phyloP scores from a whole-genome alignment of 176 grass and related monocot species.

The Raddia distichophylla region DNA sequence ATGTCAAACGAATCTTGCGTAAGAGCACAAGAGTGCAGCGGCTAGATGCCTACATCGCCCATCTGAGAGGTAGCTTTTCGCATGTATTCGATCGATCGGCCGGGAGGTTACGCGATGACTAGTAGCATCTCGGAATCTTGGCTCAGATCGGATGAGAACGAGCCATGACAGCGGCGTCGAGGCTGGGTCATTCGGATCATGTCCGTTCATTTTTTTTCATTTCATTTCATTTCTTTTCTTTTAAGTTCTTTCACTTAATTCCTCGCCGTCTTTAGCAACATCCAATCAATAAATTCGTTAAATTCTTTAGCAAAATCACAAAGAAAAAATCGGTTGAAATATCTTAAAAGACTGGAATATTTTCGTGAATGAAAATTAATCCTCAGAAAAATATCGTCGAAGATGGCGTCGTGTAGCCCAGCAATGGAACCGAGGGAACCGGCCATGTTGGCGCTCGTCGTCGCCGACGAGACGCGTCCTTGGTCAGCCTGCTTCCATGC shows the following conservation, averaged over 20 bases:
- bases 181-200: no score
- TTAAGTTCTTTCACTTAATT: no score
- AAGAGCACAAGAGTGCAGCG: not conserved
- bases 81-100: not conserved
- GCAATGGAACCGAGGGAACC: not conserved
- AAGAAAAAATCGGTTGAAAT: no score
- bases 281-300: no score
- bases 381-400: no score
- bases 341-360: no score
- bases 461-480: not conserved
- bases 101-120: not conserved
- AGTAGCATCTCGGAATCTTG: conserved; percentile 27
- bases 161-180: not conserved
- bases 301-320: no score
- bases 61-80: not conserved
- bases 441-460: not conserved
- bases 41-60: not conserved
- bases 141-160: not conserved
- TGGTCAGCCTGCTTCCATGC: not conserved
- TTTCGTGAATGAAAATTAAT: no score
- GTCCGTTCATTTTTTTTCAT: no score
- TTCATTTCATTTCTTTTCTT: no score
- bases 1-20: not conserved
- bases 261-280: no score
- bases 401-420: not conserved